Base-by-base conservation (phyloP, 1,284 basidiomycete genomes). In the Serendipita sp. region DNA sequence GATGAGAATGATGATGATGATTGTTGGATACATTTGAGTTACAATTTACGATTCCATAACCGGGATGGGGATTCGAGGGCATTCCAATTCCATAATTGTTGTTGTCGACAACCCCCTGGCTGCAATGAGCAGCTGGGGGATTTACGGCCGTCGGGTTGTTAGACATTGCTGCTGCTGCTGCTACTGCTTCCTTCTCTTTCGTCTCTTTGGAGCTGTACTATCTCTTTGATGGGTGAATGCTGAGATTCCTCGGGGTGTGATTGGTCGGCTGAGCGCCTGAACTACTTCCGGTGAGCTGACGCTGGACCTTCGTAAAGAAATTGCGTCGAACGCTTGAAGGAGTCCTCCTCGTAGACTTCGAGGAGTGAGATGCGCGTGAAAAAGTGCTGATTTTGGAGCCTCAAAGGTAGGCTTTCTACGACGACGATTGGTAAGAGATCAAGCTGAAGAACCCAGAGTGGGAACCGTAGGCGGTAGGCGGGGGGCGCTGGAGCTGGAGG, bases 251-350 rank as follows among this genome's bases (percentile, higher is more conserved):
- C 32, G 32, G 32, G 32, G 34, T 4, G 8, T 30, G n/a, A 49
- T 49, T 41, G 53, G 17, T 58, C 34, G 26, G 53, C 22, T 41
- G 53, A n/a, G 53, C 53, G 53, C 53, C 53, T 58, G 47, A 30
- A 30, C 45, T 49, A n/a, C n/a, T 49, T 6, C 45, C 29, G 45
- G 45, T 49, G 45, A 49, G 5, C 38, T 29, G 45, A 49, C 45
- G 45, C 38, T 17, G n/a, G 45, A 49, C n/a, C 29, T 17, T 49
- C n/a, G n/a, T 17, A 5, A 8, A 17, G 45, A 29, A 49, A 49
- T 49, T n/a, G 45, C 45, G 45, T 8, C 45, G 45, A 49, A 41
- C 5, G 45, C 8, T 8, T 17, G 0, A 49, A 0, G 8, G 6
- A 8, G 45, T 6, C 6, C 45, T 49, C n/a, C 45, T 49, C 45